Conservation (phyloP, 108 stramenopile species). For the Nitzschia putrida region DNA sequence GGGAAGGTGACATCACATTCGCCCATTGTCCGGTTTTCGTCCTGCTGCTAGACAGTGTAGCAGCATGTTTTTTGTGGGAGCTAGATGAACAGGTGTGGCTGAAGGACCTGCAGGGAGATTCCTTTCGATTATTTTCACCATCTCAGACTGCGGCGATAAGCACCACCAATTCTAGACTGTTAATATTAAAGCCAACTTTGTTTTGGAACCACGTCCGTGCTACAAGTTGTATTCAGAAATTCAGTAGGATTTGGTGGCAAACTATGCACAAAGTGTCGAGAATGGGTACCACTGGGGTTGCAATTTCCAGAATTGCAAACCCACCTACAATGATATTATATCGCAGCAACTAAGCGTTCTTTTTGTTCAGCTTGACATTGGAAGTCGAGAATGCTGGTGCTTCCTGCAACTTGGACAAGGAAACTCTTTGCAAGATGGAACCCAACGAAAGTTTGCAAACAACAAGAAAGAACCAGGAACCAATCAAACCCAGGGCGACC, state of each 20-base stretch:
- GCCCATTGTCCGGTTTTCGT: slow-evolving; percentile 7
- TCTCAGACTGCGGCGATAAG: slow-evolving; percentile 39
- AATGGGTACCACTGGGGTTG: too few relatives aligned
- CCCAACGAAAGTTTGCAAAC: slow-evolving; percentile 41
- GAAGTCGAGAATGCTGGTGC: slow-evolving; percentile 46
- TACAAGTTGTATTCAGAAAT: background rate
- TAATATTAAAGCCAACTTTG: background rate
- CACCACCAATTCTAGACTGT: slow-evolving; percentile 34
- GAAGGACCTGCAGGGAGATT: slow-evolving; percentile 65
- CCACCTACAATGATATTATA: too few relatives aligned
- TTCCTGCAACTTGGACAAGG: slow-evolving; percentile 35
- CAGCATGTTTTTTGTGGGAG: slow-evolving; percentile 20
- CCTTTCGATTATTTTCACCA: slow-evolving; percentile 46
- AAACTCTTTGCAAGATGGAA: slow-evolving; percentile 32
- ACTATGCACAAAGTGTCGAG: background rate
- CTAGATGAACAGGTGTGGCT: slow-evolving; percentile 43
- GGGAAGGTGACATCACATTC: slow-evolving; percentile 5
- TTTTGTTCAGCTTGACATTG: slow-evolving; percentile 33
- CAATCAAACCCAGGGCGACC: slow-evolving; percentile 21
- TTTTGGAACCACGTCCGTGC: background rate
- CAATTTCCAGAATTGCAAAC: too few relatives aligned
- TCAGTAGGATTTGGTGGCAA: background rate
- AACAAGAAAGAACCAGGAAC: slow-evolving; percentile 44
- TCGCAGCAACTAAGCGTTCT: slow-evolving; percentile 6
- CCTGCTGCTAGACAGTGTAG: slow-evolving; percentile 26